Conservation (phyloP, 129 eudicot genomes). For the Lactuca saligna region DNA sequence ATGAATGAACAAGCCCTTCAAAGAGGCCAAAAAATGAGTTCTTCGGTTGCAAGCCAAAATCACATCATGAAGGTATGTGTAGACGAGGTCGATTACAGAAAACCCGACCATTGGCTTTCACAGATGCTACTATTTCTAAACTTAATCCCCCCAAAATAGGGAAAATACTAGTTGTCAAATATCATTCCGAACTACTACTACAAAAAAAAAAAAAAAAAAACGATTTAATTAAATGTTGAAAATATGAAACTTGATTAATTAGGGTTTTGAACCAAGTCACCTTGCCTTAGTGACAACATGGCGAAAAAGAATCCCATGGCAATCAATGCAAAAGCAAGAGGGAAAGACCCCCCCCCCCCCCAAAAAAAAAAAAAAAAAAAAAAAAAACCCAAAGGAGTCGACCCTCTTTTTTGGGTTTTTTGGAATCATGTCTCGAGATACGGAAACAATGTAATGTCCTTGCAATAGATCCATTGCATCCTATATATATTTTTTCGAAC, state of each 20-base stretch:
- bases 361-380: too few species aligned
- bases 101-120: slow-evolving; percentile 74
- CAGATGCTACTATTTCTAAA: slow-evolving; percentile 57
- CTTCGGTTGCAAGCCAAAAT: slow-evolving; percentile 15
- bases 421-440: slow-evolving; percentile 58
- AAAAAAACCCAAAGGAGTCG: slow-evolving; percentile 72
- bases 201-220: slow-evolving; percentile 9
- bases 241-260: neutral
- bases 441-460: slow-evolving; percentile 84
- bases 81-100: slow-evolving; percentile 88
- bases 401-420: slow-evolving; percentile 56
- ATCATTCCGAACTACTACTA: slow-evolving; percentile 66
- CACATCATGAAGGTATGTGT: slow-evolving; percentile 50
- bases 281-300: slow-evolving; percentile 63
- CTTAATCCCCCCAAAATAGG: slow-evolving; percentile 72
- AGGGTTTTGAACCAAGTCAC: slow-evolving; percentile 37
- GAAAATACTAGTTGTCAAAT: slow-evolving; percentile 59
- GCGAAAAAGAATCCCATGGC: slow-evolving; percentile 64
- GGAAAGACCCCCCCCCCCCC: too few species aligned
- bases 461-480: slow-evolving; percentile 90
- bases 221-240: too few species aligned
- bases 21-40: slow-evolving; percentile 20
- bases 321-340: slow-evolving; percentile 61
- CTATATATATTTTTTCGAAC: too few species aligned
- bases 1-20: slow-evolving; percentile 6